Evolutionary conservation across 768 basidiomycete genomes (phyloP).

Genomic region (Kwoniella mangroviensis): DNA sequence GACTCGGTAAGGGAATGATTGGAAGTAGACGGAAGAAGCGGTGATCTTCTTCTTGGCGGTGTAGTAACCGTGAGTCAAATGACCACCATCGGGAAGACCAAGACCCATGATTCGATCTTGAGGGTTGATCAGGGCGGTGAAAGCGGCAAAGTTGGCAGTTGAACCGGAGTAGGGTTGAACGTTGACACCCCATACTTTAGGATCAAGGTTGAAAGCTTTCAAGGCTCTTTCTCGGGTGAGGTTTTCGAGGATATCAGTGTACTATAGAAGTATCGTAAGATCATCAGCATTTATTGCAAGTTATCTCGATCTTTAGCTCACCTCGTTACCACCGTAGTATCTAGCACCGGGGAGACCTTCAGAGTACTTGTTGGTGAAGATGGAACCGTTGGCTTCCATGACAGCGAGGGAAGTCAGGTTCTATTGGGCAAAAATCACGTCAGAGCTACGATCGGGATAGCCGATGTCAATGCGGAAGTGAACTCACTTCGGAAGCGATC

Average conservation of each 20-base stretch:
- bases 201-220: slow-evolving; percentile 92
- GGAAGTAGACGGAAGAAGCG: slow-evolving; percentile 99
- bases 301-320: slow-evolving; percentile 32
- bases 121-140: slow-evolving; percentile 93
- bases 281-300: slow-evolving; percentile 58
- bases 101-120: slow-evolving; percentile 99
- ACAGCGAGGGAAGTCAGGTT: slow-evolving; percentile 94
- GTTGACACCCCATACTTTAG: slow-evolving; percentile 90
- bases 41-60: slow-evolving; percentile 99
- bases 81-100: slow-evolving; percentile 95
- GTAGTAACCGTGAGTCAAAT: slow-evolving; percentile 97
- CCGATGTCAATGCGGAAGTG: background rate
- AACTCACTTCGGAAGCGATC: slow-evolving; percentile 91
- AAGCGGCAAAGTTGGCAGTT: slow-evolving; percentile 94
- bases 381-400: slow-evolving; percentile 98
- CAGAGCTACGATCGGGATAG: background rate
- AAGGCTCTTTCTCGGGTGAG: slow-evolving; percentile 95
- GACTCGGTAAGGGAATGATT: slow-evolving; percentile 86
- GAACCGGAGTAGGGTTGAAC: slow-evolving; percentile 89
- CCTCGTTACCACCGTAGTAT: slow-evolving; percentile 96
- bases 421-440: slow-evolving; percentile 59
- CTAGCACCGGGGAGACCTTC: slow-evolving; percentile 98
- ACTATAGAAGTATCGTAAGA: slow-evolving; percentile 48
- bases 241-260: slow-evolving; percentile 92
- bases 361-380: slow-evolving; percentile 98